Conservation (phyloP, 495 filamentous ascomycete species). For the Penicillium odoratum region DNA sequence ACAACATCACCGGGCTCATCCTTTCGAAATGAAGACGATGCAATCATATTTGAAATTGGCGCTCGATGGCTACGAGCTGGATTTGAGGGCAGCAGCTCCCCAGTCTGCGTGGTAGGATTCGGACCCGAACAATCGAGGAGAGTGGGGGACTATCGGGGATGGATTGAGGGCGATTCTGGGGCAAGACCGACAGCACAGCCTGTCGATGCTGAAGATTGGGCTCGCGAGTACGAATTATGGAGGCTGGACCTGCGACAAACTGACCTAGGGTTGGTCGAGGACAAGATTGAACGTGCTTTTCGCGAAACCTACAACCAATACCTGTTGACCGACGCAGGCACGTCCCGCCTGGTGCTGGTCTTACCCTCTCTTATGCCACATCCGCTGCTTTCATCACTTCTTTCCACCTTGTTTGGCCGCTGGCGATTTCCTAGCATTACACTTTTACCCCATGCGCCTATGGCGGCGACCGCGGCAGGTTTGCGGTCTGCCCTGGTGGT, state of each 20-base stretch:
- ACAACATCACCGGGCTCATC: slow-evolving; percentile 70
- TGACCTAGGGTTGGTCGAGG: slow-evolving; percentile 77
- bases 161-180: slow-evolving; percentile 42
- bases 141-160: slow-evolving; percentile 78
- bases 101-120: slow-evolving; percentile 70
- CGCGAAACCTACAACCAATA: slow-evolving; percentile 85
- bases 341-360: slow-evolving; percentile 70
- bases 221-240: slow-evolving; percentile 77
- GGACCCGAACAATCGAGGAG: slow-evolving; percentile 73
- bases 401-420: slow-evolving; percentile 74
- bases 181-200: slow-evolving; percentile 21
- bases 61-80: slow-evolving; percentile 77
- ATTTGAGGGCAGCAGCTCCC: slow-evolving; percentile 76
- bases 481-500: slow-evolving; percentile 78
- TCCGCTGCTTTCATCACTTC: slow-evolving; percentile 68
- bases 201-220: slow-evolving; percentile 63
- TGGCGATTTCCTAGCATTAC: slow-evolving; percentile 82
- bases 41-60: slow-evolving; percentile 80
- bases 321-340: slow-evolving; percentile 72
- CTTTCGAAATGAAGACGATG: slow-evolving; percentile 80
- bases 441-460: slow-evolving; percentile 70
- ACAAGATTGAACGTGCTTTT: slow-evolving; percentile 83
- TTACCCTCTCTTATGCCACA: slow-evolving; percentile 78
- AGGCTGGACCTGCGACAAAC: slow-evolving; percentile 66
- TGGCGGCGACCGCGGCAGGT: slow-evolving; percentile 74